Evolutionary conservation across 2,329 filamentous ascomycete species (phyloP).

Genomic region (Aspergillus spinulosporus): DNA sequence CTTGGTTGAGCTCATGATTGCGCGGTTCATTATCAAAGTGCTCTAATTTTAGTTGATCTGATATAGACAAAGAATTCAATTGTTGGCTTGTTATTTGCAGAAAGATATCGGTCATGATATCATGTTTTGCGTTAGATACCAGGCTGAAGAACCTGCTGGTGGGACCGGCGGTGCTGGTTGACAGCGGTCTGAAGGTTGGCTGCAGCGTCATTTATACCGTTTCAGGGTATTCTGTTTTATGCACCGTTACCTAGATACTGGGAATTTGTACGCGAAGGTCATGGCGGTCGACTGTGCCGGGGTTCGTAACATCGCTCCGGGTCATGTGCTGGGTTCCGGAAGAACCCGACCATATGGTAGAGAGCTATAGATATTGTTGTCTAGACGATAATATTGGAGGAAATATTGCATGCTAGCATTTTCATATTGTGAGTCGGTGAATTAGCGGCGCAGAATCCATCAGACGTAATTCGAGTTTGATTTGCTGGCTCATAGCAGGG

Average conservation of each 20-base stretch:
- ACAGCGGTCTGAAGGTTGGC: background rate
- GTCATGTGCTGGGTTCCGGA: conserved; percentile 7
- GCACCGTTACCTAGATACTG: background rate
- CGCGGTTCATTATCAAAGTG: background rate
- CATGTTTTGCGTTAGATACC: conserved; percentile 22
- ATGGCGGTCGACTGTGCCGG: background rate
- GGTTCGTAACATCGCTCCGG: background rate
- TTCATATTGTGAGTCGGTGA: background rate
- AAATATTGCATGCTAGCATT: background rate
- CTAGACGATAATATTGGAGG: background rate
- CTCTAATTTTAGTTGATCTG: background rate
- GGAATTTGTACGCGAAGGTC: background rate
- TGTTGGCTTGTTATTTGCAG: background rate
- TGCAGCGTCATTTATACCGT: conserved; percentile 6
- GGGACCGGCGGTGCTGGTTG: background rate
- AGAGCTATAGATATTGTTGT: background rate
- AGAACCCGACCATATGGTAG: conserved; percentile 2
- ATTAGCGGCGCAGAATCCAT: background rate
- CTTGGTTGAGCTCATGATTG: conserved; percentile 22
- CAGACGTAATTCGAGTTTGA: background rate
- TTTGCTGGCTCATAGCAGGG: background rate
- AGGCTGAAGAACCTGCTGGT: background rate
- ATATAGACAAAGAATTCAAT: background rate
- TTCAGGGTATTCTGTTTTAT: background rate
- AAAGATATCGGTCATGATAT: conserved; percentile 16